Base-by-base conservation (phyloP, 1,284 basidiomycete species). In the Earliella scabrosa region DNA sequence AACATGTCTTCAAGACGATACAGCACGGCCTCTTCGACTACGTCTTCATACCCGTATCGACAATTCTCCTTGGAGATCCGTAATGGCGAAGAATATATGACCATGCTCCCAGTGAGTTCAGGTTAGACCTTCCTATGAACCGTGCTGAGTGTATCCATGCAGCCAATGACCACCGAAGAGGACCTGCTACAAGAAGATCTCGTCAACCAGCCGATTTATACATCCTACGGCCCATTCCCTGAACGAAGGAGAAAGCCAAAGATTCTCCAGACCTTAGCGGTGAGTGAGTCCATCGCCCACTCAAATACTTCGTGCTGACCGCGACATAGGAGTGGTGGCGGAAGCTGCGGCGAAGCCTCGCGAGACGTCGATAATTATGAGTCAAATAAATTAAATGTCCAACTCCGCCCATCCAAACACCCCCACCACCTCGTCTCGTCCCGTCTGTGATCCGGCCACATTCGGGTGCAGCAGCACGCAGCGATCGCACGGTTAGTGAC, bases 101-200 rank as follows among this genome's bases (percentile, higher is more conserved):
- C 59, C 18, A 65, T 71, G 40, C 52, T 71, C n/a, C 69, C 69
- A 34, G 68, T 70, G 50, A 43, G 66, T 41, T n/a, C n/a, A n/a
- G n/a, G n/a, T n/a, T n/a, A n/a, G n/a, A 23, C 14, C 18, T n/a
- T 32, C 21, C 14, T 5, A n/a, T 14, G 21, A 18, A 20, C 36
- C 21, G 5, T 9, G 14, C 26, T 14, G n/a, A 14, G 10, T 40
- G 9, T 14, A 1, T 20, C 32, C 14, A 2, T 29, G 20, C 53
- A 71, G 69, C 67, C 66, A 1, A 71, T 71, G 69, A 63, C 65
- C 2, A 68, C 68, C 4, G 67, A 71, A 52, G 69, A 71, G 46
- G 69, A 71, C 45, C 52, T 71, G 14, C 44, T 70, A 24, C 69
- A 70, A 52, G 66, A 69, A 26, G 54, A 66, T 18, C 38, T 68